These are phyloP conservation scores for Dysphania ambrosioides DNA, from an alignment of 148 eudicot genomes.

Conservation along the genomic window DNA sequence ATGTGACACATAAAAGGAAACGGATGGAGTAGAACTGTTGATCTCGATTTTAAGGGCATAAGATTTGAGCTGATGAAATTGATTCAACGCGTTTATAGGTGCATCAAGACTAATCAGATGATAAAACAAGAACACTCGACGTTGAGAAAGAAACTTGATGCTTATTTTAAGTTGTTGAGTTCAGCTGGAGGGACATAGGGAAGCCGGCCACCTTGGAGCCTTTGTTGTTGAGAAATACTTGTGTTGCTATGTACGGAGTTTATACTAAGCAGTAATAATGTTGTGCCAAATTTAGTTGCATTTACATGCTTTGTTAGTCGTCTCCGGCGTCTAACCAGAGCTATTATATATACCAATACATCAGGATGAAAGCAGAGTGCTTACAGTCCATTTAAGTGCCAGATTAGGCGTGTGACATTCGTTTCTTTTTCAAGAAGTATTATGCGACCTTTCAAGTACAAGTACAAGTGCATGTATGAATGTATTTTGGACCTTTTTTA, in stretches of 20 bases:
- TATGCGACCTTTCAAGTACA: not conserved
- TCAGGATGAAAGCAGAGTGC: not conserved
- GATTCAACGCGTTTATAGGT: conserved; percentile 35
- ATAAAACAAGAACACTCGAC: conserved; percentile 60
- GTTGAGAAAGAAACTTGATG: conserved; percentile 59
- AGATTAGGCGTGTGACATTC: not conserved
- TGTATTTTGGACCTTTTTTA: too few species aligned
- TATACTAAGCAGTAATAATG: not conserved
- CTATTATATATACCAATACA: not conserved
- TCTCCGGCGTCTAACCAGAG: not conserved
- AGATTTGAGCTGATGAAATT: not conserved
- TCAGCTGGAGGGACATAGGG: conserved; percentile 11
- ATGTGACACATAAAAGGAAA: too few species aligned
- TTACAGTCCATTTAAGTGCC: not conserved
- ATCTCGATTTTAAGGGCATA: not conserved
- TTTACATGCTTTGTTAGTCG: not conserved
- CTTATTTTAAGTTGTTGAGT: conserved; percentile 49
- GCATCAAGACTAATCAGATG: conserved; percentile 52
- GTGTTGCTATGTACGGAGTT: not conserved
- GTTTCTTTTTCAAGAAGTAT: not conserved
- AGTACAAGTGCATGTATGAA: not conserved
- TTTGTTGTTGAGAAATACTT: not conserved
- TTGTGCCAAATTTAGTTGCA: not conserved
- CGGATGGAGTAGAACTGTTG: too few species aligned
- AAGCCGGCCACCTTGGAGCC: not conserved